Conservation (phyloP, 306 rosid genomes). For the Cucurbita moschata region DNA sequence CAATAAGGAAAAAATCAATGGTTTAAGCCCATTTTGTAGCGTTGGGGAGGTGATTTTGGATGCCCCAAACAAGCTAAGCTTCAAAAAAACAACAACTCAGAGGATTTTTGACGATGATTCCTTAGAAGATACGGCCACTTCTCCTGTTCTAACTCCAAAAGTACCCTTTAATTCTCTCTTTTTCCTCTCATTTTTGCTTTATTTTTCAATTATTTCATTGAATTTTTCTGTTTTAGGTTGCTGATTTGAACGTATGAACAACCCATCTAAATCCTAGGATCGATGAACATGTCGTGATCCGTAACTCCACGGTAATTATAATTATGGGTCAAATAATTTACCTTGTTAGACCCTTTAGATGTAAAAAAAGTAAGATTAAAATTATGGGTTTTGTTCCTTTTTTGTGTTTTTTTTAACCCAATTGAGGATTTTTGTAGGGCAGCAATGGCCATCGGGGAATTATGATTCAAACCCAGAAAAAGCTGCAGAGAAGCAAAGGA, state of each 20-base stretch:
- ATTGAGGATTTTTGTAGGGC: neutral
- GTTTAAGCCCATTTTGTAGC: neutral
- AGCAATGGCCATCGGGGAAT: neutral
- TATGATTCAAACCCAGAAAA: neutral
- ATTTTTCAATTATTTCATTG: neutral
- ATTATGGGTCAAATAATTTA: neutral
- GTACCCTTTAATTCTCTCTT: neutral
- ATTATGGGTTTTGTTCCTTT: neutral
- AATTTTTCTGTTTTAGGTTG: neutral
- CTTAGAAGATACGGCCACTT: constrained; percentile 9
- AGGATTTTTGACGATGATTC: neutral
- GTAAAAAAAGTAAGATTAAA: neutral
- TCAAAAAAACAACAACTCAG: neutral
- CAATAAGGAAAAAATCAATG: neutral
- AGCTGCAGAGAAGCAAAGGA: neutral
- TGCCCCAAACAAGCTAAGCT: neutral
- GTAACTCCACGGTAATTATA: neutral
- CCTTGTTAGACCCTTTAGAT: neutral
- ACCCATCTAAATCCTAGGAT: neutral
- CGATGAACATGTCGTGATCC: neutral
- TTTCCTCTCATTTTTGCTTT: neutral
- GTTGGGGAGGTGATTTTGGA: neutral
- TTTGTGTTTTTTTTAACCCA: neutral
- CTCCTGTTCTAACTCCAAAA: constrained; percentile 5
- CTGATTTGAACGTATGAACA: neutral